Percentiles rank a stretch among this genome's conserved stretches.
Conservation (phyloP, 2,329 filamentous ascomycete species). For the Aspergillus ochraceus region DNA sequence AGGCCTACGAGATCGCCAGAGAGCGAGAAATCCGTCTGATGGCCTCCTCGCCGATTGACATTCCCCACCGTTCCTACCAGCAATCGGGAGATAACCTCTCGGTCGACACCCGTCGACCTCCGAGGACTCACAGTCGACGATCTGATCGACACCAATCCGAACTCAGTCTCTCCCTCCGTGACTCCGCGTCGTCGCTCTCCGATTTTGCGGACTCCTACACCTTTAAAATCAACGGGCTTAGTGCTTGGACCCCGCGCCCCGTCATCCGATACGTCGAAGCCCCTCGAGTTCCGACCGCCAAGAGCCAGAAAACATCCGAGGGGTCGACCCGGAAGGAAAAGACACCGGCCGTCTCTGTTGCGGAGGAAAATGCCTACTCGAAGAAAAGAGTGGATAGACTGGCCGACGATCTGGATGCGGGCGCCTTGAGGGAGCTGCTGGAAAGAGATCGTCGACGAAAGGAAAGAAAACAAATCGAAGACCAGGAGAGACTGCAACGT, state of each 20-base stretch:
- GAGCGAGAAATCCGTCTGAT: slow-evolving; percentile 89
- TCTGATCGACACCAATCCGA: slow-evolving; percentile 67
- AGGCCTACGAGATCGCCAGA: slow-evolving; percentile 71
- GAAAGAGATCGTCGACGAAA: slow-evolving; percentile 81
- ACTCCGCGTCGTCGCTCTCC: slow-evolving; percentile 75
- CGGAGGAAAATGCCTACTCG: slow-evolving; percentile 61
- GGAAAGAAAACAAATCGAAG: slow-evolving; percentile 71
- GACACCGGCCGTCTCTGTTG: slow-evolving; percentile 55
- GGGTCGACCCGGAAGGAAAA: slow-evolving; percentile 53
- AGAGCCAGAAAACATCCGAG: slow-evolving; percentile 49
- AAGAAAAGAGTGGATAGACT: slow-evolving; percentile 67
- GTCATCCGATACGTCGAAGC: slow-evolving; percentile 73
- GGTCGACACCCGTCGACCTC: slow-evolving; percentile 50
- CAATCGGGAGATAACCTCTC: slow-evolving; percentile 58
- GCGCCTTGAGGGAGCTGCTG: slow-evolving; percentile 82
- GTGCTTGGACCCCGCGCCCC: slow-evolving; percentile 80
- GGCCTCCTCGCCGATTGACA: slow-evolving; percentile 66
- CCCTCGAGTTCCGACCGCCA: slow-evolving; percentile 55
- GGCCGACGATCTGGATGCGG: slow-evolving; percentile 81
- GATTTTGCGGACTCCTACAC: slow-evolving; percentile 71
- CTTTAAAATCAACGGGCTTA: slow-evolving; percentile 77
- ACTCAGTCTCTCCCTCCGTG: slow-evolving; percentile 70
- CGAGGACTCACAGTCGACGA: slow-evolving; percentile 53
- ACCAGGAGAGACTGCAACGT: slow-evolving; percentile 61
- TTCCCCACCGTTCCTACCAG: slow-evolving; percentile 60